Conservation (phyloP, 2,329 filamentous ascomycete genomes). For the Aspergillus unguis region DNA sequence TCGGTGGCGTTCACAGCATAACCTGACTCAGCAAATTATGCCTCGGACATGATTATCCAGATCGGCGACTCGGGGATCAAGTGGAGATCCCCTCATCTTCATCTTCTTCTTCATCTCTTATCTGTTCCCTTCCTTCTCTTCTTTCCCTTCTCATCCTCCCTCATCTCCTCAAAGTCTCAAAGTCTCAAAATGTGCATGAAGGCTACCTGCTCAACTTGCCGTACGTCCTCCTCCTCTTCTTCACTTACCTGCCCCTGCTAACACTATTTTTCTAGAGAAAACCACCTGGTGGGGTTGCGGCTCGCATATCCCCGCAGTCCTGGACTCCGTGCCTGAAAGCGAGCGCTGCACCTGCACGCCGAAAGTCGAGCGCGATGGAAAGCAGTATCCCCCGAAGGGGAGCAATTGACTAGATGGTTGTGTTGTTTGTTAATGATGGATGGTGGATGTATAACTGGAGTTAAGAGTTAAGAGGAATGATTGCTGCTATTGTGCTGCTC, state of each 20-base stretch:
- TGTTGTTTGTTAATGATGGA: constrained; percentile 11
- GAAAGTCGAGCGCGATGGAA: constrained; percentile 59
- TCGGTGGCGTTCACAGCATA: too few relatives aligned
- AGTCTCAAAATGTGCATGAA: constrained; percentile 59
- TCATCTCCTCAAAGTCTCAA: background rate
- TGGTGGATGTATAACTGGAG: background rate
- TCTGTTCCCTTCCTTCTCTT: background rate
- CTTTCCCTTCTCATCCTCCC: background rate
- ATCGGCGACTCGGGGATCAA: constrained; percentile 5
- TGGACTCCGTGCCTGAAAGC: constrained; percentile 56
- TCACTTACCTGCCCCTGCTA: background rate
- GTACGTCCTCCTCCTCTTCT: constrained; percentile 44
- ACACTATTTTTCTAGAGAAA: constrained; percentile 47
- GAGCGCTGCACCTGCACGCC: constrained; percentile 66
- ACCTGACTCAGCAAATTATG: too few relatives aligned
- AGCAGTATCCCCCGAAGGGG: constrained; percentile 64
- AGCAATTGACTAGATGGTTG: constrained; percentile 40
- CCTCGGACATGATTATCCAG: too few relatives aligned
- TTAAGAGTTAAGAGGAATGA: background rate
- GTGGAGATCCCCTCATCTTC: background rate
- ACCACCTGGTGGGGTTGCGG: constrained; percentile 65
- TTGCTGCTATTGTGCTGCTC: background rate
- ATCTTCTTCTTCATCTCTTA: background rate
- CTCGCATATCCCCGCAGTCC: constrained; percentile 58
- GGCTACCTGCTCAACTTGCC: constrained; percentile 60